phyloP scores from a whole-genome alignment of 305 asterid genomes.

The Solanum hybrid region DNA sequence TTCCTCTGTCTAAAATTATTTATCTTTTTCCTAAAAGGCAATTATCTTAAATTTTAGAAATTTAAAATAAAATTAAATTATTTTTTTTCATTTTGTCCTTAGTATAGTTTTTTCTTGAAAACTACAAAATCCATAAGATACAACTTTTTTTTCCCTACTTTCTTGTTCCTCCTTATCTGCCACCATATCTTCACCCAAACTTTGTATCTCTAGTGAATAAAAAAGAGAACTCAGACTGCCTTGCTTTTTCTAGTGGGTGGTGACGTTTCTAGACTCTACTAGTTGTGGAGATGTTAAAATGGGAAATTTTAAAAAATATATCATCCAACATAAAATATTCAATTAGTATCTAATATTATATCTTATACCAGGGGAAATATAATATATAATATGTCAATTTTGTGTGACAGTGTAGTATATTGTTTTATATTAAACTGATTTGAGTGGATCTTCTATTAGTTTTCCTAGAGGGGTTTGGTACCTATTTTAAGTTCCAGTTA shows the following conservation, averaged over 20 bases:
- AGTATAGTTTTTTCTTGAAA: not conserved
- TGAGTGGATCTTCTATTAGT: not conserved
- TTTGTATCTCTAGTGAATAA: not conserved
- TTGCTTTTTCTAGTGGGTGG: not conserved
- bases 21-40: not conserved
- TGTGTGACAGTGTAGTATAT: not conserved
- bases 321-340: not conserved
- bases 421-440: too few species aligned
- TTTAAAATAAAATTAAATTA: too few species aligned
- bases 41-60: not conserved
- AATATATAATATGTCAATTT: not conserved
- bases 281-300: not conserved
- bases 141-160: not conserved
- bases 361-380: not conserved
- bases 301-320: not conserved
- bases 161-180: not conserved
- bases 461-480: not conserved
- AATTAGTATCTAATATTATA: not conserved
- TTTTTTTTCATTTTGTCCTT: not conserved
- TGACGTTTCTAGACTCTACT: not conserved
- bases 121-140: not conserved
- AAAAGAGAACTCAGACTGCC: not conserved
- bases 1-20: too few species aligned
- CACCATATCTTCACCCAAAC: not conserved
- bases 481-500: not conserved